A percentile compares a stretch with the other conserved stretches of the same genome.
Conservation (phyloP, 1,284 basidiomycete genomes). For the Apiotrichum sp. region DNA sequence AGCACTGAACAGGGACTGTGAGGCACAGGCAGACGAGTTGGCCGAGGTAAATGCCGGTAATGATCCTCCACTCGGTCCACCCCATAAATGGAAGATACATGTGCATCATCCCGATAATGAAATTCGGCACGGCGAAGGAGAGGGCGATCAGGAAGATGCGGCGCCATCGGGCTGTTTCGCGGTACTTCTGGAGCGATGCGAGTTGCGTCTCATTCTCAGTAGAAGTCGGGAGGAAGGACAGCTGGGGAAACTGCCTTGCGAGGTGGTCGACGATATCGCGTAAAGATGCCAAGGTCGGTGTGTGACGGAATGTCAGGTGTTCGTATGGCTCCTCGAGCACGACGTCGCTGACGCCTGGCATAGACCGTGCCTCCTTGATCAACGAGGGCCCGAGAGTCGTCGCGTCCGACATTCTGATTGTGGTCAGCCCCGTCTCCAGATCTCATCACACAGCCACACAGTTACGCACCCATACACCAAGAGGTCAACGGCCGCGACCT, state of each 20-base stretch:
- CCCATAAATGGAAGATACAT: conserved; percentile 52
- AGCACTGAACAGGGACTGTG: conserved; percentile 89
- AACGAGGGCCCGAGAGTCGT: conserved; percentile 24
- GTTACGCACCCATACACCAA: conserved; percentile 39
- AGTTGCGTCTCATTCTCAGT: conserved; percentile 62
- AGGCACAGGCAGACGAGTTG: conserved; percentile 76
- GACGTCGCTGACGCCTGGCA: conserved; percentile 70
- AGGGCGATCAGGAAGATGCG: conserved; percentile 69
- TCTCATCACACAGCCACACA: conserved; percentile 4
- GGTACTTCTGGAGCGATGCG: conserved; percentile 80
- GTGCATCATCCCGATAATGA: conserved; percentile 84
- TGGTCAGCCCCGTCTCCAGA: not conserved
- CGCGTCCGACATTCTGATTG: conserved; percentile 18
- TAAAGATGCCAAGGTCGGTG: conserved; percentile 65
- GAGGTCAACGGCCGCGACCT: conserved; percentile 35
- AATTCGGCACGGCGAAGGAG: conserved; percentile 83
- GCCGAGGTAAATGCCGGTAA: conserved; percentile 68
- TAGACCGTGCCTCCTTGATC: conserved; percentile 40
- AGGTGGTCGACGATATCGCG: conserved; percentile 80
- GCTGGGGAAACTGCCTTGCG: conserved; percentile 54
- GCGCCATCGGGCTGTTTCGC: conserved; percentile 87
- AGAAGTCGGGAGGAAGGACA: conserved; percentile 43
- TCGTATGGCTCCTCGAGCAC: conserved; percentile 65
- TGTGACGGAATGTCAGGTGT: conserved; percentile 71
- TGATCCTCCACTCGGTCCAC: conserved; percentile 48